These are phyloP conservation scores for Cardiospermum halicacabum DNA, from an alignment of 345 rosid species.

Conservation along the genomic window DNA sequence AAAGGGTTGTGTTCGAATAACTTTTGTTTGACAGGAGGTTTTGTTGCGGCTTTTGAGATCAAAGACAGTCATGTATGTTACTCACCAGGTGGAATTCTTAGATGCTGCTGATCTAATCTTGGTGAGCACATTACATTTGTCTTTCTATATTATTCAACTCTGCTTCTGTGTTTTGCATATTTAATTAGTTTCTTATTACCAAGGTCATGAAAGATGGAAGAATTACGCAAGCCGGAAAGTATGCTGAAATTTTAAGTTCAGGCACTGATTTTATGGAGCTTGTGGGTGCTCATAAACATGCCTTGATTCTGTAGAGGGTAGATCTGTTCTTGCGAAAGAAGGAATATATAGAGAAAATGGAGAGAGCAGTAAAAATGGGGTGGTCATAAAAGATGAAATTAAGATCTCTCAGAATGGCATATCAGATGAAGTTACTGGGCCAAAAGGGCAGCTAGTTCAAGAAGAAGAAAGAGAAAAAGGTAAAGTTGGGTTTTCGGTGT, in stretches of 20 bases:
- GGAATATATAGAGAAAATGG: slow-evolving; percentile 16
- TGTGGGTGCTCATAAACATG: slow-evolving; percentile 64
- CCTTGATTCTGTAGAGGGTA: slow-evolving; percentile 41
- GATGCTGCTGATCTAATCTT: slow-evolving; percentile 63
- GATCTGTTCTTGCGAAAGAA: slow-evolving; percentile 16
- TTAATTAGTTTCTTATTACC: neutral
- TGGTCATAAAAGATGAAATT: no score
- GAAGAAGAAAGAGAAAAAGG: no score
- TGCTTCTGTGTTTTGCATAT: neutral
- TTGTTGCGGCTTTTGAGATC: slow-evolving; percentile 39
- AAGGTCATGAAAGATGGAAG: slow-evolving; percentile 11
- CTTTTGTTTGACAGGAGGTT: slow-evolving; percentile 40
- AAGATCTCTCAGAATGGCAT: no score
- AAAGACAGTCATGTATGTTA: slow-evolving; percentile 58
- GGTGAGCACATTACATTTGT: slow-evolving; percentile 27
- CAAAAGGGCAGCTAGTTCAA: no score
- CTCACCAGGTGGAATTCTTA: slow-evolving; percentile 62
- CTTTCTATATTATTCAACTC: no score
- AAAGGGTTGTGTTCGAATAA: no score
- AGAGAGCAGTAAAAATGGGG: no score
- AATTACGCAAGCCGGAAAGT: neutral
- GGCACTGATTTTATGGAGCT: slow-evolving; percentile 38
- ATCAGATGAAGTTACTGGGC: no score
- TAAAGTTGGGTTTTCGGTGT: no score
- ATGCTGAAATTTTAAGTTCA: neutral